Conservation (phyloP, 345 rosid genomes). For the Camelina hispida region DNA sequence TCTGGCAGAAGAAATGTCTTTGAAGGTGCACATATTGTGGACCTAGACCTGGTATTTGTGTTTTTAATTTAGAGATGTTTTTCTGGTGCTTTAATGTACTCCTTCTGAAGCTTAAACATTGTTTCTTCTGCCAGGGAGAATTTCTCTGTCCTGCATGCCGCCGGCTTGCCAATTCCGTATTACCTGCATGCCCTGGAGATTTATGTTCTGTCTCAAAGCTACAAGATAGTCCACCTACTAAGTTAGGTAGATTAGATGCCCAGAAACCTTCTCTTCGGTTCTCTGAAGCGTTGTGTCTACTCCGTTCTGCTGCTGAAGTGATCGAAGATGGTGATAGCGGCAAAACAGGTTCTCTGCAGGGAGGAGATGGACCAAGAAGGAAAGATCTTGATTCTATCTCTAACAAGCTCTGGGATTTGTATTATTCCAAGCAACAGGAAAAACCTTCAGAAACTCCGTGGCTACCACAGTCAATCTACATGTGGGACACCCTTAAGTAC, state of each 20-base stretch:
- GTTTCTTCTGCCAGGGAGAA: slow-evolving; percentile 73
- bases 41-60: slow-evolving; percentile 71
- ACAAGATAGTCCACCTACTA: slow-evolving; percentile 48
- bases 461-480: slow-evolving; percentile 58
- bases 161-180: slow-evolving; percentile 75
- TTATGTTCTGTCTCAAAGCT: slow-evolving; percentile 54
- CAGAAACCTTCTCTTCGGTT: slow-evolving; percentile 52
- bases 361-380: slow-evolving; percentile 50
- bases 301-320: slow-evolving; percentile 63
- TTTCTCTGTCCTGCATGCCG: slow-evolving; percentile 98
- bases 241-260: slow-evolving; percentile 38
- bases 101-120: slow-evolving; percentile 30
- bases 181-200: slow-evolving; percentile 68
- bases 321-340: slow-evolving; percentile 54
- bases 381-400: slow-evolving; percentile 60
- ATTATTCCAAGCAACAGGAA: slow-evolving; percentile 54
- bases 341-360: slow-evolving; percentile 52
- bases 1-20: slow-evolving; percentile 66
- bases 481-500: slow-evolving; percentile 96
- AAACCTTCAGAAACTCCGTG: slow-evolving; percentile 49
- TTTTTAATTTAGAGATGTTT: slow-evolving; percentile 19
- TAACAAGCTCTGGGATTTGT: slow-evolving; percentile 59
- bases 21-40: slow-evolving; percentile 89
- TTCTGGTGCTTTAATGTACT: slow-evolving; percentile 23
- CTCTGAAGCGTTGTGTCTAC: slow-evolving; percentile 63